Evolutionary conservation across 2,329 filamentous ascomycete genomes (phyloP), one percentile per base, ranked within the genome.

Genomic region (Claviceps pazoutovae): DNA sequence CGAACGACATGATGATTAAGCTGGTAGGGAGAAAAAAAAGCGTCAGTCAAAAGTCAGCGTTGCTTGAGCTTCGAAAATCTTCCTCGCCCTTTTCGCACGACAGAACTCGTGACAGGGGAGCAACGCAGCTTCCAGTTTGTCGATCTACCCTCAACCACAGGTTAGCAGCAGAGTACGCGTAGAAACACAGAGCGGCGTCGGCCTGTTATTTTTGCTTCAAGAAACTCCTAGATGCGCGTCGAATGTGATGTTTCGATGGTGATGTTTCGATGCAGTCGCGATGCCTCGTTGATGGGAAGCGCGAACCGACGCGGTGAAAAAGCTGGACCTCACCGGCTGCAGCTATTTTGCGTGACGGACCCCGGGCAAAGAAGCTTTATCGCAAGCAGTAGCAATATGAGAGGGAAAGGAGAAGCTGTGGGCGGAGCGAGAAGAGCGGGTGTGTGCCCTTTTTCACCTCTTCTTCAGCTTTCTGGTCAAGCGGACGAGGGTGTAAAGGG

Each of bases 1-100:
- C 72, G 60, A 78, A 78, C 61, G 77, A 77, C 78, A 81, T 81
- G 62, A 57, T 71, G 62, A 51, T 55, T 46, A 51, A 46, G 11
- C 37, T 57, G 50, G 54, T 45, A 48, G 54, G 55, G 42, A 48
- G 55, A 49, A 48, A 16, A 17, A n/a, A 26, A 21, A 17, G 4
- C 2, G 38, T 36, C 5, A 11, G 30, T 48, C 39, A 26, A 44
- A 9, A 23, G 19, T 36, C n/a, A 17, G 50, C 36, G 30, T 34
- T 30, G 47, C 17, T 42, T 39, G 36, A 48, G 46, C 34, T 44
- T 43, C 26, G 37, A 34, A 14, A 34, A 50, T 21, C 38, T 50
- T 39, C 43, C 36, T 44, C 38, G 21, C 44, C 37, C 43, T 51
- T 37, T 11, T 23, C 14, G 21, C 49, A 26, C 34, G 42, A 50